phyloP scores from a whole-genome alignment of 2,329 filamentous ascomycete genomes.

The Cadophora sp. region DNA sequence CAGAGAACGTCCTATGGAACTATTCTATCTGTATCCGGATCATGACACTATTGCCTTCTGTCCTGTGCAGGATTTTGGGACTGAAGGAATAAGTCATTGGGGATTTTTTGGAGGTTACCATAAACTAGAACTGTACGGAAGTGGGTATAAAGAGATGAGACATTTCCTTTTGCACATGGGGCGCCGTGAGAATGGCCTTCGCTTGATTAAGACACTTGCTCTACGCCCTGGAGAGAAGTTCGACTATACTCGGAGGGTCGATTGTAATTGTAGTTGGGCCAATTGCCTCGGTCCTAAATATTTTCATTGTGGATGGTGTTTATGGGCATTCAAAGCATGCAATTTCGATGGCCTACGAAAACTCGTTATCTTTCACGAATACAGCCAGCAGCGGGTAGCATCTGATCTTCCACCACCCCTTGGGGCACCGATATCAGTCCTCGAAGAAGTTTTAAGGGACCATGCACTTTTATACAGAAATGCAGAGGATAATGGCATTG shows the following conservation, averaged over 20 bases:
- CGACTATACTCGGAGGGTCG: not conserved
- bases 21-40: not conserved
- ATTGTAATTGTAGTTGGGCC: no score
- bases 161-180: not conserved
- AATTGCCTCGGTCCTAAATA: not conserved
- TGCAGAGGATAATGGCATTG: not conserved
- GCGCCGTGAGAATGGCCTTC: no score
- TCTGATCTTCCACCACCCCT: not conserved
- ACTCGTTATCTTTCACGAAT: not conserved
- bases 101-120: not conserved
- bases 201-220: not conserved
- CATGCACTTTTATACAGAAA: no score
- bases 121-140: not conserved
- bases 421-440: not conserved
- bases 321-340: not conserved
- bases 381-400: not conserved
- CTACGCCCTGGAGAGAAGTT: not conserved
- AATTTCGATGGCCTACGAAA: not conserved
- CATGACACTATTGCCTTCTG: not conserved
- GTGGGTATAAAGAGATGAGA: not conserved
- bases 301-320: not conserved
- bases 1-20: not conserved
- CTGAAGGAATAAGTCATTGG: not conserved
- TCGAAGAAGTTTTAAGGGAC: not conserved
- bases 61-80: not conserved